Conservation (phyloP, 495 filamentous ascomycete genomes). For the Xylaria palmicola region DNA sequence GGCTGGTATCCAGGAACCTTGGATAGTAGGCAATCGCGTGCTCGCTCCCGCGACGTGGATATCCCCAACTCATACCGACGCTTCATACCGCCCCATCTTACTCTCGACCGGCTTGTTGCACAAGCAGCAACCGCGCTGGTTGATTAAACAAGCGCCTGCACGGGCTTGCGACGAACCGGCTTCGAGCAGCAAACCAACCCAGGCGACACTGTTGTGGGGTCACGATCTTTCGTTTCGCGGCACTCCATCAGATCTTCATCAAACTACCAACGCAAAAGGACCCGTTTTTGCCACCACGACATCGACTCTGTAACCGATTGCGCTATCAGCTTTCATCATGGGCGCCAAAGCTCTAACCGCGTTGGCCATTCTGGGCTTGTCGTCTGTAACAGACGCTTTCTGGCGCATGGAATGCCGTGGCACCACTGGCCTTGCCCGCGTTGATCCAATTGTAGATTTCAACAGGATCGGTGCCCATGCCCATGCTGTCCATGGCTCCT, state of each 20-base stretch:
- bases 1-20: conserved; percentile 14
- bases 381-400: conserved; percentile 59
- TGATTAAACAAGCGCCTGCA: background rate
- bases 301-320: background rate
- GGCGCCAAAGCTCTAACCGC: conserved; percentile 25
- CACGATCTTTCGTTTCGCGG: background rate
- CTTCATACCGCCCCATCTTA: conserved; percentile 5
- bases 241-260: background rate
- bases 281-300: background rate
- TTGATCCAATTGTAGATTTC: conserved; percentile 70
- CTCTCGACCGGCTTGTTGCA: background rate
- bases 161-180: background rate
- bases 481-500: conserved; percentile 72
- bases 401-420: conserved; percentile 85
- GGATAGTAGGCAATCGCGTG: conserved; percentile 9
- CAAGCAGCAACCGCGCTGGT: background rate
- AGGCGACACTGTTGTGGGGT: too few relatives aligned
- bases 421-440: conserved; percentile 60
- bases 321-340: conserved; percentile 26
- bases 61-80: conserved; percentile 7
- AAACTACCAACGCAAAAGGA: background rate
- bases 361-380: conserved; percentile 32
- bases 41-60: background rate
- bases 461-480: conserved; percentile 62
- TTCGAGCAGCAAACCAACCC: background rate